phyloP scores from a whole-genome alignment of 768 basidiomycete species.

The Rhodotorula toruloides region DNA sequence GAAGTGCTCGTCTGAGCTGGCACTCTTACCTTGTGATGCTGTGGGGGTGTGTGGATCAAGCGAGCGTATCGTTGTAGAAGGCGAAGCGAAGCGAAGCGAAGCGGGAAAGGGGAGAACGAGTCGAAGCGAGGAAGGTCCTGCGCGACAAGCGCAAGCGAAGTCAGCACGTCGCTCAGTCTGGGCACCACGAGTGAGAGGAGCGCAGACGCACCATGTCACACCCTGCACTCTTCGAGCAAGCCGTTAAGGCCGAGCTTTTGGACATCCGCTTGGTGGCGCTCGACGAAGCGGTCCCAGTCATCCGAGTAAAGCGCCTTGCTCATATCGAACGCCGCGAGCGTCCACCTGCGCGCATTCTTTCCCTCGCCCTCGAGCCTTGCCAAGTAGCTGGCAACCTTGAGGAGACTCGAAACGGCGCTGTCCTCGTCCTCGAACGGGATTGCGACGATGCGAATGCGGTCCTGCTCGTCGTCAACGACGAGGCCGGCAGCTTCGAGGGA shows the following conservation, averaged over 20 bases:
- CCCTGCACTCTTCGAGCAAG: too few relatives aligned
- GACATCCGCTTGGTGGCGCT: neutral
- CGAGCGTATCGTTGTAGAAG: too few relatives aligned
- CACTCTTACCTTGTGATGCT: too few relatives aligned
- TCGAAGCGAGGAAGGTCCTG: too few relatives aligned
- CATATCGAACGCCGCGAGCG: neutral
- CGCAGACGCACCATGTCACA: too few relatives aligned
- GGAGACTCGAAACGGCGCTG: neutral
- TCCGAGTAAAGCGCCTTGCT: neutral
- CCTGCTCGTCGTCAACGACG: neutral
- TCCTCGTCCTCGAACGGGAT: neutral
- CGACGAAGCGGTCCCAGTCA: neutral
- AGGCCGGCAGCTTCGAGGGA: neutral
- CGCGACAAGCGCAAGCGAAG: too few relatives aligned
- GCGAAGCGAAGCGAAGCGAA: too few relatives aligned
- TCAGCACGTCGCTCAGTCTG: too few relatives aligned
- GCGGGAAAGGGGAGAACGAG: too few relatives aligned
- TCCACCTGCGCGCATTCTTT: neutral
- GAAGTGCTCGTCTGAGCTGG: too few relatives aligned
- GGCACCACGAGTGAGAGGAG: too few relatives aligned
- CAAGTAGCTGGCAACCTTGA: neutral
- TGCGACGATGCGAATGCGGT: neutral
- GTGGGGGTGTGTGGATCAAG: too few relatives aligned
- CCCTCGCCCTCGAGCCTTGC: neutral
- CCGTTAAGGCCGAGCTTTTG: neutral